A percentile compares a stretch with the other conserved stretches of the same genome.
phyloP scores from a whole-genome alignment of 2,329 filamentous ascomycete genomes.

The Furcasterigmium furcatum region DNA sequence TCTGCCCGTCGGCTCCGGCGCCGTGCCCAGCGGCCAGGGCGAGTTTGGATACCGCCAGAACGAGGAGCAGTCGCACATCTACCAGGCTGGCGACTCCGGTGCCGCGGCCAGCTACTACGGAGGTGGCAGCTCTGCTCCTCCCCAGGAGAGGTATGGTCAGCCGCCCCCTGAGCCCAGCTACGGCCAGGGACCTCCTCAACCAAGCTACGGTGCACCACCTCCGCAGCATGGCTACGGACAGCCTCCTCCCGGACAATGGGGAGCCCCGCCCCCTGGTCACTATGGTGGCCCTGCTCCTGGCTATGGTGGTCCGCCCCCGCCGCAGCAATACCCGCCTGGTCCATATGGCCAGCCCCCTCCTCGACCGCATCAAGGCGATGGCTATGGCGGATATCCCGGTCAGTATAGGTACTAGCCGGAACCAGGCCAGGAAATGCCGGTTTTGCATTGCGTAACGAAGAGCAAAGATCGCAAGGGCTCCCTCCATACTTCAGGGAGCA shows the following conservation, averaged over 20 bases:
- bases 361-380: constrained; percentile 16
- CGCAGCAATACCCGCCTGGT: constrained; percentile 18
- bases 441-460: too few relatives aligned
- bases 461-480: too few relatives aligned
- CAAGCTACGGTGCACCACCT: constrained; percentile 26
- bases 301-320: constrained; percentile 23
- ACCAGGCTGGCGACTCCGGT: constrained; percentile 1
- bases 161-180: constrained; percentile 26
- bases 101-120: constrained; percentile 11
- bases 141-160: constrained; percentile 25
- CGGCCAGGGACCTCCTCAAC: constrained; percentile 14
- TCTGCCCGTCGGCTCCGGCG: constrained; percentile 32
- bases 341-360: constrained; percentile 14
- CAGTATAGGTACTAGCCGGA: constrained; percentile 5
- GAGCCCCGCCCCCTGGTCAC: constrained; percentile 13
- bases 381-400: constrained; percentile 34
- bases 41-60: constrained; percentile 39
- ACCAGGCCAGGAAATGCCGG: neutral
- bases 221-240: constrained; percentile 22
- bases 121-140: constrained; percentile 6
- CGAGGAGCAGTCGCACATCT: constrained; percentile 9
- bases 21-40: constrained; percentile 25
- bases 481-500: too few relatives aligned
- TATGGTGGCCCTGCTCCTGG: constrained; percentile 24
- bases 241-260: constrained; percentile 20